These are phyloP conservation scores for Neofusicoccum laricinum DNA, from an alignment of 2,329 filamentous ascomycete species.

Conservation along the genomic window DNA sequence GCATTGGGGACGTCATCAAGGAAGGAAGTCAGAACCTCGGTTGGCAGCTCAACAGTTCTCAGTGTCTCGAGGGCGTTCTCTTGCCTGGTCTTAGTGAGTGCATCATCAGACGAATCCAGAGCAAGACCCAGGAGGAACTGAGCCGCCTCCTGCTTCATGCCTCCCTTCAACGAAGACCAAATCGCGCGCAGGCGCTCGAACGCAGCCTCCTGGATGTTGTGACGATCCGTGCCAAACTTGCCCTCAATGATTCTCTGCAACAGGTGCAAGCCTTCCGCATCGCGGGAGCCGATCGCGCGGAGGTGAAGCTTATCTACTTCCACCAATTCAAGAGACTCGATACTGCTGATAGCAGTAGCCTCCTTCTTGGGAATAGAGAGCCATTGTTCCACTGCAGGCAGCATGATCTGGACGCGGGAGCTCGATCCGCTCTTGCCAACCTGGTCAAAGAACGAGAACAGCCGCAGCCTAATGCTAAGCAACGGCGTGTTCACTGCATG, in stretches of 20 bases:
- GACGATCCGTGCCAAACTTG: constrained; percentile 42
- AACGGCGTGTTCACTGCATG: constrained; percentile 70
- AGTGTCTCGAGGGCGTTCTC: constrained; percentile 68
- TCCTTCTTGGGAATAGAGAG: constrained; percentile 53
- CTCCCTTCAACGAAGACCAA: constrained; percentile 69
- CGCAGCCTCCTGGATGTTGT: constrained; percentile 59
- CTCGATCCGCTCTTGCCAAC: constrained; percentile 70
- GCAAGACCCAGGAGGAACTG: constrained; percentile 62
- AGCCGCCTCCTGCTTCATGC: constrained; percentile 58
- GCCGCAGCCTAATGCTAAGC: constrained; percentile 63
- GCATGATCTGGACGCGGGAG: constrained; percentile 69
- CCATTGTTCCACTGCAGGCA: constrained; percentile 74
- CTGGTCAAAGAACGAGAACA: constrained; percentile 70
- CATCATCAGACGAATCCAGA: constrained; percentile 41
- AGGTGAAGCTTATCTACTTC: constrained; percentile 55
- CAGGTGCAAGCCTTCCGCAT: constrained; percentile 55
- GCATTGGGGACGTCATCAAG: constrained; percentile 71
- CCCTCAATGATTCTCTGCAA: constrained; percentile 52
- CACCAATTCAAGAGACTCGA: constrained; percentile 46
- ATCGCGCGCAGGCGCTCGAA: constrained; percentile 69
- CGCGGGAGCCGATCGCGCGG: constrained; percentile 52
- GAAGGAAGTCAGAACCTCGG: constrained; percentile 68
- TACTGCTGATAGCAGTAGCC: constrained; percentile 48
- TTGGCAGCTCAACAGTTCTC: constrained; percentile 69
- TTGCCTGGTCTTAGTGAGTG: constrained; percentile 36